Conservation (phyloP, 352 stramenopile species). For the Phytophthora citrophthora region DNA sequence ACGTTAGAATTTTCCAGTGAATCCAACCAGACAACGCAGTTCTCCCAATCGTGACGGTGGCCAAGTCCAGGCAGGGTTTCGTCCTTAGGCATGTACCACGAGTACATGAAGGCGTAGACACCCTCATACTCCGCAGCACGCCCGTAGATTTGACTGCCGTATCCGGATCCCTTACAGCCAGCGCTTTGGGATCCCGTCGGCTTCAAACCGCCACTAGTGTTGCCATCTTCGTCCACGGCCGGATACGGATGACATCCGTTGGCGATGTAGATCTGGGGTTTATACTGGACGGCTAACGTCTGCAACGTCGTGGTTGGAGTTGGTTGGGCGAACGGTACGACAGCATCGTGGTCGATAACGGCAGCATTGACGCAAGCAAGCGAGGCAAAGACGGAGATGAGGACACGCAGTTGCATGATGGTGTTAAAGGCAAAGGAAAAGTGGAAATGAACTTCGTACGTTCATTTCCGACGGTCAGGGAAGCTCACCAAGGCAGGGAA, state of each 20-base stretch:
- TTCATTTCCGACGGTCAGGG: background rate
- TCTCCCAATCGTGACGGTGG: conserved; percentile 56
- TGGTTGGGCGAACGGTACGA: conserved; percentile 18
- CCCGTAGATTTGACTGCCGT: conserved; percentile 36
- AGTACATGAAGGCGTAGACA: conserved; percentile 42
- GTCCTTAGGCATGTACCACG: conserved; percentile 61
- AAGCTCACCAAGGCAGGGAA: background rate
- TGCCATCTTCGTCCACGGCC: conserved; percentile 1
- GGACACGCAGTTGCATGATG: conserved; percentile 7
- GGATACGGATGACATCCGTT: conserved; percentile 10
- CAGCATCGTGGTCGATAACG: conserved; percentile 24
- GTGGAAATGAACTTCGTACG: conserved; percentile 3
- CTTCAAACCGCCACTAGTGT: conserved; percentile 19
- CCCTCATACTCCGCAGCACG: conserved; percentile 32
- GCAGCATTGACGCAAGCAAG: conserved; percentile 5
- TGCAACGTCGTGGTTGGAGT: conserved; percentile 7
- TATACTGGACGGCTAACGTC: conserved; percentile 2
- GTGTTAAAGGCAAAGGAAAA: background rate
- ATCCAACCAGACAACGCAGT: conserved; percentile 49
- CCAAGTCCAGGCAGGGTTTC: conserved; percentile 25
- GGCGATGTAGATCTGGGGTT: conserved; percentile 8
- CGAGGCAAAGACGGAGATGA: background rate
- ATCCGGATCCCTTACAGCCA: conserved; percentile 27
- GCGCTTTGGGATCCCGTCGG: conserved; percentile 26
- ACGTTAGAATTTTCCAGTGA: conserved; percentile 13